A percentile compares a stretch with the other conserved stretches of the same genome.
Evolutionary conservation across 2,329 filamentous ascomycete species (phyloP).

Genomic region (Microthyrium microscopicum): DNA sequence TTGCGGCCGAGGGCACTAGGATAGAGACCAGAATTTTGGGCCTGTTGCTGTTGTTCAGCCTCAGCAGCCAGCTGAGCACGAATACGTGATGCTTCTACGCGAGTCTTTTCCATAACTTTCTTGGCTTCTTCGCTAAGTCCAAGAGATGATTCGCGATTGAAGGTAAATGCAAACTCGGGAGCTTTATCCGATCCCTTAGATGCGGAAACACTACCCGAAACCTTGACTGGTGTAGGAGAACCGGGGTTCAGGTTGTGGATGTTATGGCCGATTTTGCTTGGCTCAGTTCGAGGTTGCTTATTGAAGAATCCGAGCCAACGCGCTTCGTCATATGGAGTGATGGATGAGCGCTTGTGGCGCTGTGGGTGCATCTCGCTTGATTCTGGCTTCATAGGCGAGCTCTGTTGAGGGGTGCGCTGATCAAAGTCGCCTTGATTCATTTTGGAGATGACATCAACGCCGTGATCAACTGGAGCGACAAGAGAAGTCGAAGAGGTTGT

Average conservation of each 20-base stretch:
- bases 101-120: constrained; percentile 47
- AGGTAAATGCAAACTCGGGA: constrained; percentile 50
- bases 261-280: constrained; percentile 18
- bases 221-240: constrained; percentile 1
- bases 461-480: too few species aligned
- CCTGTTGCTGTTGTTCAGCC: constrained; percentile 28
- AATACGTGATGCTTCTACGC: constrained; percentile 54
- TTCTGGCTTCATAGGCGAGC: constrained; percentile 51
- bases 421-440: too few species aligned
- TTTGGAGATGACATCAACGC: too few species aligned
- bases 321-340: constrained; percentile 61
- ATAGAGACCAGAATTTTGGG: constrained; percentile 16
- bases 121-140: constrained; percentile 45
- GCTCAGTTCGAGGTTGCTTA: constrained; percentile 42
- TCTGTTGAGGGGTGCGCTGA: constrained; percentile 50
- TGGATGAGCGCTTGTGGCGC: constrained; percentile 58
- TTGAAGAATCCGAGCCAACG: constrained; percentile 69
- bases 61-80: constrained; percentile 48
- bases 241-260: constrained; percentile 11
- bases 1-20: constrained; percentile 35
- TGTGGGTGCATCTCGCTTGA: constrained; percentile 83
- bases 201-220: neutral
- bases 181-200: constrained; percentile 24
- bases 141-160: constrained; percentile 36
- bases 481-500: too few species aligned